Percentiles rank a stretch among this genome's conserved stretches.
Evolutionary conservation across 2,329 filamentous ascomycete genomes (phyloP).

Genomic region (Stemphylium vesicarium): DNA sequence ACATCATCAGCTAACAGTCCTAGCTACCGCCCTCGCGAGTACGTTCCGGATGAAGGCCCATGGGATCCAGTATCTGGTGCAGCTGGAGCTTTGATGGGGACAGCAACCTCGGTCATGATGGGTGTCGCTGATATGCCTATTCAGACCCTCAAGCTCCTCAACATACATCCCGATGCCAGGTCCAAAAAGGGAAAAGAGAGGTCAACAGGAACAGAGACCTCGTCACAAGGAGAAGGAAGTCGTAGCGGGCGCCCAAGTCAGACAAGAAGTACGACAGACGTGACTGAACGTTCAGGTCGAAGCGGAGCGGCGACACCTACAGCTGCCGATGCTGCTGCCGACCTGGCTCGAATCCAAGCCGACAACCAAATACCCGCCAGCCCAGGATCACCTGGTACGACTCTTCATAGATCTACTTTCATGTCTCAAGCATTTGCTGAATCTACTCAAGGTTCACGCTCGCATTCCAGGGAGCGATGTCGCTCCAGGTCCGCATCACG

Average conservation of each 20-base stretch:
- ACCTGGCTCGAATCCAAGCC: slow-evolving; percentile 12
- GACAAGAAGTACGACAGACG: slow-evolving; percentile 22
- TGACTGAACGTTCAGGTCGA: slow-evolving; percentile 18
- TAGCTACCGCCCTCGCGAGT: slow-evolving; percentile 49
- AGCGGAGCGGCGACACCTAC: slow-evolving; percentile 32
- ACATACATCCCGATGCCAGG: slow-evolving; percentile 51
- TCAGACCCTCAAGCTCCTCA: slow-evolving; percentile 59
- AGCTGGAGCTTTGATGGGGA: slow-evolving; percentile 78
- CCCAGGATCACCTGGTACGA: slow-evolving; percentile 27
- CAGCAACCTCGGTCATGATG: slow-evolving; percentile 81
- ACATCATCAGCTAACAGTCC: slow-evolving; percentile 12
- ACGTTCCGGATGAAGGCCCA: slow-evolving; percentile 49
- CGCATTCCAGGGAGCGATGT: slow-evolving; percentile 31
- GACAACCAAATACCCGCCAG: slow-evolving; percentile 15
- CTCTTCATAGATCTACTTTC: slow-evolving; percentile 34
- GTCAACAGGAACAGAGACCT: slow-evolving; percentile 15
- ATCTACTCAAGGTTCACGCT: slow-evolving; percentile 37
- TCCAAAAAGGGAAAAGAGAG: slow-evolving; percentile 38
- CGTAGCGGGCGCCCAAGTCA: slow-evolving; percentile 18
- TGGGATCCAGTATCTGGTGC: slow-evolving; percentile 56
- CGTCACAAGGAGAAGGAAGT: slow-evolving; percentile 22
- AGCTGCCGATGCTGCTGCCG: slow-evolving; percentile 15
- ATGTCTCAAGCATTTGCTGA: slow-evolving; percentile 44
- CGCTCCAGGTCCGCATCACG: slow-evolving; percentile 9
- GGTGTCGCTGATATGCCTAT: slow-evolving; percentile 76